Base-by-base conservation (phyloP, 2,329 filamentous ascomycete genomes). In the Acrocalymma vagum region DNA sequence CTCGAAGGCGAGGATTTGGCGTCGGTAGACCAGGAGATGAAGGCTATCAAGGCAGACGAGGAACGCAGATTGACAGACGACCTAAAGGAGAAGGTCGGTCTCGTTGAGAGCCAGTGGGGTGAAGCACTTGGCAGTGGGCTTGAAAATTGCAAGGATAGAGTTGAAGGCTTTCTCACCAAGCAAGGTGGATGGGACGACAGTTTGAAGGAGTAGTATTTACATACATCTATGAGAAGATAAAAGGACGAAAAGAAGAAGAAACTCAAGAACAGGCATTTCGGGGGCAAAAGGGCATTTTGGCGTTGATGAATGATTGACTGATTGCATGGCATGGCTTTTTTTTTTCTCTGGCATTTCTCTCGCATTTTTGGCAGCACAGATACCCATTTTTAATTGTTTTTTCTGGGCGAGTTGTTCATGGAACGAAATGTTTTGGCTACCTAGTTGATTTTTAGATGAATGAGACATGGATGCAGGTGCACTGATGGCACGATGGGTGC, bases 31-130 rank as follows among this genome's bases (percentile, higher is more conserved):
- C 63, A 60, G 18, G 77, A 81, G 53, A 78, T 81, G 73, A 50
- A 80, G 45, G 76, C 78, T 39, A 83, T 86, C 55, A 80, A 82
- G 38, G 72, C 72, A n/a, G 78, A 80, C 32, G 89, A 95, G 69
- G 87, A 88, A 60, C 73, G 75, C 23, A 73, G 81, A 39, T 71
- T 96, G 61, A 96, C 91, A 6, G 84, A 86, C 32, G 93, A 96
- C 62, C 71, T 97, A 53, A 94, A 97, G 72, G 93, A 96, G 62
- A 95, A 95, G 71, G 94, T 96, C 2, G 83, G 86, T 21, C 83
- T 92, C 50, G 89, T 97, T 22, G 91, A 96, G 71, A 87, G 90
- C 38, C 90, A 95, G 71, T 97, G 94, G 93, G 78, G 81, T 23
- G 88, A 90, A 59, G 91, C 89, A 5, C 76, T 97, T n/a, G 93